phyloP scores from a whole-genome alignment of 2,329 filamentous ascomycete genomes.

The Cordyceps javanica region DNA sequence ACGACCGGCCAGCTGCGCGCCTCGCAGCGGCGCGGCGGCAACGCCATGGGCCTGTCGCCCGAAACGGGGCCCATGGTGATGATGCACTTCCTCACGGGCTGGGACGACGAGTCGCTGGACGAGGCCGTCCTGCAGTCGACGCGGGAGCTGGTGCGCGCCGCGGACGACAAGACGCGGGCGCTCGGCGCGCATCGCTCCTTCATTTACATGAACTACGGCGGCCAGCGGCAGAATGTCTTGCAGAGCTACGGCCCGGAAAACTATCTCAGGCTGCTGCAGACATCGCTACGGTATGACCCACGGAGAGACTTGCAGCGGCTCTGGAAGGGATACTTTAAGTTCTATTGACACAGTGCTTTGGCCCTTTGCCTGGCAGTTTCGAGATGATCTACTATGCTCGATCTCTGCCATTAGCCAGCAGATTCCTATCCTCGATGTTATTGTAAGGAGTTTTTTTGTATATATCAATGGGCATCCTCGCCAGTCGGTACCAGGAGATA shows the following conservation, averaged over 20 bases:
- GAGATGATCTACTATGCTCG: no score
- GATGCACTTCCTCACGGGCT: slow-evolving; percentile 23
- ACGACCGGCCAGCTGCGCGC: slow-evolving; percentile 26
- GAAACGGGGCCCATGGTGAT: slow-evolving; percentile 28
- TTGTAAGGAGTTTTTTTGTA: no score
- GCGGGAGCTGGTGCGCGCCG: slow-evolving; percentile 21
- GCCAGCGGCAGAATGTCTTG: slow-evolving; percentile 31
- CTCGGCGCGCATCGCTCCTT: slow-evolving; percentile 24
- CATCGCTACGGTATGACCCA: slow-evolving; percentile 2
- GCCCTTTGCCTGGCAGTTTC: no score
- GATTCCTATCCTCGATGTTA: no score
- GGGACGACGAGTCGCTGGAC: slow-evolving; percentile 24
- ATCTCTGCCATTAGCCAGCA: no score
- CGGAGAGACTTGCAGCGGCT: neutral
- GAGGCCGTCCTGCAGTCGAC: slow-evolving; percentile 20
- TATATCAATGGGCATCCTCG: no score
- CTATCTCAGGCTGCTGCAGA: slow-evolving; percentile 18
- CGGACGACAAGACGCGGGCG: slow-evolving; percentile 18
- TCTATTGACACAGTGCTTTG: neutral
- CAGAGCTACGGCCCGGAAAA: slow-evolving; percentile 31
- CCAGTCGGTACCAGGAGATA: no score
- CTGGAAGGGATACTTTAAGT: neutral
- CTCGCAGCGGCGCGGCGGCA: slow-evolving; percentile 32
- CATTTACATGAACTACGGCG: slow-evolving; percentile 32
- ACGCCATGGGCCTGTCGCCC: slow-evolving; percentile 32